Evolutionary conservation across 192 early-diverging fungal species (phyloP).

Genomic region (Coemansia sp.): DNA sequence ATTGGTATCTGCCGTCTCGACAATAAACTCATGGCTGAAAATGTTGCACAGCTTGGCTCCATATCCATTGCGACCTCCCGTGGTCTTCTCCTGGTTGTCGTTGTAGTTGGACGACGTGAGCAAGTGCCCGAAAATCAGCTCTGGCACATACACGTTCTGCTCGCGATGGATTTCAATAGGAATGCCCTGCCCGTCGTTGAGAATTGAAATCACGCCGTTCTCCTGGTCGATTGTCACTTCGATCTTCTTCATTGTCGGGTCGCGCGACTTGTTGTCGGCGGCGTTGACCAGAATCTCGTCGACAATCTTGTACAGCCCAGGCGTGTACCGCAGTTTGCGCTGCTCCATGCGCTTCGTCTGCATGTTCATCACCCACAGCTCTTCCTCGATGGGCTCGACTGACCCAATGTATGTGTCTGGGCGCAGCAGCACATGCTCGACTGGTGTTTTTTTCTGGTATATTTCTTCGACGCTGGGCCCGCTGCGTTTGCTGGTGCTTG

Average conservation of each 20-base stretch:
- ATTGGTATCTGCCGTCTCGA: slow-evolving; percentile 83
- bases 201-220: slow-evolving; percentile 77
- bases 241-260: slow-evolving; percentile 81
- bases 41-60: slow-evolving; percentile 97
- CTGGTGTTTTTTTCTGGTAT: slow-evolving; percentile 92
- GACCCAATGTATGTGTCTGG: slow-evolving; percentile 98
- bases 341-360: slow-evolving; percentile 61
- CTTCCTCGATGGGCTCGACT: slow-evolving; percentile 72
- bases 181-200: slow-evolving; percentile 94
- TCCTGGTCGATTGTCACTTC: slow-evolving; percentile 85
- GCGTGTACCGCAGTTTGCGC: slow-evolving; percentile 72
- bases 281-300: slow-evolving; percentile 99
- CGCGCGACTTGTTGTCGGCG: slow-evolving; percentile 91
- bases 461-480: slow-evolving; percentile 68
- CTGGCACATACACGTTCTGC: slow-evolving; percentile 89
- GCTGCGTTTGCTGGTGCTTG: neutral
- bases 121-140: slow-evolving; percentile 96
- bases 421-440: slow-evolving; percentile 92
- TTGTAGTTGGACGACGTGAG: slow-evolving; percentile 98
- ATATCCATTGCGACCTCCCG: slow-evolving; percentile 94
- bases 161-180: slow-evolving; percentile 90
- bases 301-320: slow-evolving; percentile 96
- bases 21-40: slow-evolving; percentile 89
- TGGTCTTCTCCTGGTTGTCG: slow-evolving; percentile 90
- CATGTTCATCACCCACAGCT: slow-evolving; percentile 86